phyloP scores from a whole-genome alignment of 1,284 basidiomycete genomes.

The Boletus sp. region DNA sequence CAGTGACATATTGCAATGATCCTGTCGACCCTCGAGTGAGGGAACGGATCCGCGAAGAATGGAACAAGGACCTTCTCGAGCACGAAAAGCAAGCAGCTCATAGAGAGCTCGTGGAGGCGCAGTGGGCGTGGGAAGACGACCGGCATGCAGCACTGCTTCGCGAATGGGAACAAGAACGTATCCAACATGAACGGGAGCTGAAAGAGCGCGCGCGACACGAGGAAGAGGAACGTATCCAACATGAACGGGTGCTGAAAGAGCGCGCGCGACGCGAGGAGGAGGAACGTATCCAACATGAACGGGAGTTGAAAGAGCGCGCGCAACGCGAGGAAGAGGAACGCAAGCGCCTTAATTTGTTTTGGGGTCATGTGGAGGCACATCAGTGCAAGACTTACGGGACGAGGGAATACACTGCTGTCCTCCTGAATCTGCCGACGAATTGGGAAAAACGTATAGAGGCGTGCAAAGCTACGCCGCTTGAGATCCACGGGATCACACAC shows the following conservation, averaged over 20 bases:
- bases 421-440: slow-evolving; percentile 20
- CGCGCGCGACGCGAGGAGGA: slow-evolving; percentile 13
- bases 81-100: slow-evolving; percentile 11
- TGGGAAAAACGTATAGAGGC: slow-evolving; percentile 19
- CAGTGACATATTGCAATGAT: slow-evolving; percentile 23
- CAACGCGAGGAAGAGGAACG: slow-evolving; percentile 26
- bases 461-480: slow-evolving; percentile 24
- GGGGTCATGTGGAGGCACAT: slow-evolving; percentile 21
- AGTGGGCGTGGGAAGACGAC: slow-evolving; percentile 18
- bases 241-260: slow-evolving; percentile 12
- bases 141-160: slow-evolving; percentile 6
- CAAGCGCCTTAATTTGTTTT: slow-evolving; percentile 15
- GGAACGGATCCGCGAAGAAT: slow-evolving; percentile 20
- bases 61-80: slow-evolving; percentile 14
- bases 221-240: slow-evolving; percentile 15
- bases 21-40: slow-evolving; percentile 19
- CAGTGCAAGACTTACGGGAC: slow-evolving; percentile 28
- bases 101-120: slow-evolving; percentile 13
- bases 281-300: slow-evolving; percentile 16
- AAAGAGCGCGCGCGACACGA: slow-evolving; percentile 13
- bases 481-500: slow-evolving; percentile 23
- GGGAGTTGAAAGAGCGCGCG: slow-evolving; percentile 12
- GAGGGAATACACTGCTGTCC: slow-evolving; percentile 25
- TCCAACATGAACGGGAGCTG: slow-evolving; percentile 13
- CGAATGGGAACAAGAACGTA: slow-evolving; percentile 18